These are phyloP conservation scores for Solanum bukasovii DNA, from an alignment of 257 asterid species.

Conservation along the genomic window DNA sequence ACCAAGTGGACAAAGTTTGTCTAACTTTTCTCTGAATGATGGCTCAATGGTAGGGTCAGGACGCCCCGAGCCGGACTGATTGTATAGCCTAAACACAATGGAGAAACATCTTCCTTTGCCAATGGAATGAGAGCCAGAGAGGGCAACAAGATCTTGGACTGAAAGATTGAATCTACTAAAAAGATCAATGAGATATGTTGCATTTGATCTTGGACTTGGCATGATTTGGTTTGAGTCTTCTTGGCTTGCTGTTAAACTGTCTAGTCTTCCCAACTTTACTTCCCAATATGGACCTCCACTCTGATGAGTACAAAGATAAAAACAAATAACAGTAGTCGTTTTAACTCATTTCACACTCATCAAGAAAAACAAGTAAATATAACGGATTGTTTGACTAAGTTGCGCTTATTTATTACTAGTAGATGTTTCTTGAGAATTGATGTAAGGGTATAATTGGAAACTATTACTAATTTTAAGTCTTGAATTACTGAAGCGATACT, in stretches of 20 bases:
- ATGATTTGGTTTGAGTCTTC: conserved; percentile 62
- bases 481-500: neutral
- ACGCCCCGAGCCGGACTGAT: conserved; percentile 75
- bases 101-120: conserved; percentile 89
- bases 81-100: conserved; percentile 71
- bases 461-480: neutral
- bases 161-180: conserved; percentile 62
- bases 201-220: conserved; percentile 96
- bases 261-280: conserved; percentile 73
- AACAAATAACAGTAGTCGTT: neutral
- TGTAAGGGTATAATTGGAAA: neutral
- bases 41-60: conserved; percentile 80
- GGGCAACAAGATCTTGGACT: conserved; percentile 66
- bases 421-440: neutral
- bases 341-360: neutral
- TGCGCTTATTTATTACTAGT: neutral
- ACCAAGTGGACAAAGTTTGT: conserved; percentile 53
- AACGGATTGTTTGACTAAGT: neutral
- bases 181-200: conserved; percentile 49
- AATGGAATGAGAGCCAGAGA: conserved; percentile 90
- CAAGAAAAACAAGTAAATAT: neutral
- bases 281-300: conserved; percentile 92
- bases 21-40: conserved; percentile 26
- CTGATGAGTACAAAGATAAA: conserved; percentile 26
- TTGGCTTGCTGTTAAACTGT: conserved; percentile 83